These are phyloP conservation scores for Brassica incana DNA, from an alignment of 345 rosid species.

Conservation along the genomic window DNA sequence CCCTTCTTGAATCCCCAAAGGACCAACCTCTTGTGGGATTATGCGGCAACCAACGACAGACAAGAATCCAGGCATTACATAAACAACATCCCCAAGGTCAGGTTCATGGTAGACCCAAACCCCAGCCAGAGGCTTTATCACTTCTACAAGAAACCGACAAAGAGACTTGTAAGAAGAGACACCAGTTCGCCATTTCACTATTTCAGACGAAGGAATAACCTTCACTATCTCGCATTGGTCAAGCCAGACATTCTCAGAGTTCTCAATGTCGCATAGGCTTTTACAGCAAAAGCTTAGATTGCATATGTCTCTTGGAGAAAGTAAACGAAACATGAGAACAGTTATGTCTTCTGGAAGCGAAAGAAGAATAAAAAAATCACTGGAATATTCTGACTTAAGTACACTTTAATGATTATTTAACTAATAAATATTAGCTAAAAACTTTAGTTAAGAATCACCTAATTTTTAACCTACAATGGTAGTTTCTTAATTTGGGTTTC, in stretches of 20 bases:
- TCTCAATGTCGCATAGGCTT: slow-evolving; percentile 44
- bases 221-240: neutral
- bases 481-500: too few relatives aligned
- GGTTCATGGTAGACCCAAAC: neutral
- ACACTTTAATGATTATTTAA: too few relatives aligned
- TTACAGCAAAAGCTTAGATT: slow-evolving; percentile 65
- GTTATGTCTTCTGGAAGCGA: slow-evolving; percentile 71
- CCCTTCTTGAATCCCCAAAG: too few relatives aligned
- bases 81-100: neutral
- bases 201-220: neutral
- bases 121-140: neutral
- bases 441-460: too few relatives aligned
- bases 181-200: neutral
- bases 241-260: slow-evolving; percentile 49
- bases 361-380: neutral
- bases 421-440: too few relatives aligned
- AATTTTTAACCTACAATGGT: too few relatives aligned
- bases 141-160: neutral
- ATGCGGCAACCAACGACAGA: neutral
- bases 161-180: neutral
- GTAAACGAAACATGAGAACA: slow-evolving; percentile 50
- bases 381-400: neutral
- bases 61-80: neutral
- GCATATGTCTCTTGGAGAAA: slow-evolving; percentile 58
- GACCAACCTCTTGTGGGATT: neutral